These are phyloP conservation scores for Coemansia sp. DNA, from an alignment of 192 early-diverging fungal species.

Conservation along the genomic window DNA sequence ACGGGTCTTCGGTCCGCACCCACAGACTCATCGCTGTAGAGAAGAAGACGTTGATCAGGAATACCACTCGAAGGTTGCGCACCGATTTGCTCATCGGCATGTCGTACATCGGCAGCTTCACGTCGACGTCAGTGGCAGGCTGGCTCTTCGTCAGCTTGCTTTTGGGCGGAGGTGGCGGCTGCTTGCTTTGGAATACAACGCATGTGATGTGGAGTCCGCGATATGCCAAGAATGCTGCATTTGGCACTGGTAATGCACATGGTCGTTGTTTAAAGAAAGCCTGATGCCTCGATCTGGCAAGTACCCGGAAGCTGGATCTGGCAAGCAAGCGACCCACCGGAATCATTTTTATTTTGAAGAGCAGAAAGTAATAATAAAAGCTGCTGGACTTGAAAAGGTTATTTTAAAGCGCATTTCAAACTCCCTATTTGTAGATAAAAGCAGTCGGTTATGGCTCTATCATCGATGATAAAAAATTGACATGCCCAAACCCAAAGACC, in stretches of 20 bases:
- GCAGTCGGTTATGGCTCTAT: too few species aligned
- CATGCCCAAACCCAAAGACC: too few species aligned
- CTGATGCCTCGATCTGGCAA: too few species aligned
- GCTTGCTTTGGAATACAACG: not conserved
- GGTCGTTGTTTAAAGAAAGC: too few species aligned
- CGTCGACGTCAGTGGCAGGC: not conserved
- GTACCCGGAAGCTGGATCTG: not conserved
- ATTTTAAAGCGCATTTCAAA: too few species aligned
- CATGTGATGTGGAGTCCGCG: not conserved
- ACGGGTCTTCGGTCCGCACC: constrained; percentile 32
- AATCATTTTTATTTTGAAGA: not conserved
- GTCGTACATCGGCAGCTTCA: constrained; percentile 47
- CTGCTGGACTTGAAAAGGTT: too few species aligned
- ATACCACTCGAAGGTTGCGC: constrained; percentile 30
- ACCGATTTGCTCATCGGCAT: constrained; percentile 37
- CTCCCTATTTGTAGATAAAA: too few species aligned
- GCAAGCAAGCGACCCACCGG: not conserved
- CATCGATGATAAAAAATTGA: too few species aligned
- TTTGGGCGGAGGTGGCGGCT: not conserved
- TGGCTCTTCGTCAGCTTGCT: not conserved
- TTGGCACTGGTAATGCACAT: not conserved
- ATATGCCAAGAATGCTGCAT: not conserved
- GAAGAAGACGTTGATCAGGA: constrained; percentile 31
- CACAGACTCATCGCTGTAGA: constrained; percentile 26
- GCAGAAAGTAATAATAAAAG: not conserved